A percentile compares a stretch with the other conserved stretches of the same genome.
Conservation (phyloP, 768 basidiomycete species). For the Coprinopsis sp. region DNA sequence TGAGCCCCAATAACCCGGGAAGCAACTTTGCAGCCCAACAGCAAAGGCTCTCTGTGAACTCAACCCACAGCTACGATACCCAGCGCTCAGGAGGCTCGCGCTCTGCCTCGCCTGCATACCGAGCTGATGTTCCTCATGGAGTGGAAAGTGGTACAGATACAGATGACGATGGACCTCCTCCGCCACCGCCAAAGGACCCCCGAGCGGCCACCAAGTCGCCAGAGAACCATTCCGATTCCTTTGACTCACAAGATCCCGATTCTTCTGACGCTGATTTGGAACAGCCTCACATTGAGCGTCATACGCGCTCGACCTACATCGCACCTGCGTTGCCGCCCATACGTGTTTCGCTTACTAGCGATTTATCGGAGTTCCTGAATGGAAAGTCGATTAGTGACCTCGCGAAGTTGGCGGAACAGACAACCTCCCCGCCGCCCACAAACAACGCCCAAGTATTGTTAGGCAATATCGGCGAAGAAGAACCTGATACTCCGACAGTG, state of each 20-base stretch:
- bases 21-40: conserved; percentile 18
- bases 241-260: conserved; percentile 19
- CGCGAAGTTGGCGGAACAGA: conserved; percentile 36
- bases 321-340: conserved; percentile 87
- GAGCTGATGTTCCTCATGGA: conserved; percentile 64
- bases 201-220: conserved; percentile 1
- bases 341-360: conserved; percentile 82
- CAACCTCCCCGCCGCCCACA: conserved; percentile 30
- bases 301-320: conserved; percentile 71
- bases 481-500: conserved; percentile 7
- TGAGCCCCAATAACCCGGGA: conserved; percentile 24
- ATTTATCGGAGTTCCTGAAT: conserved; percentile 72
- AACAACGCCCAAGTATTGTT: conserved; percentile 23
- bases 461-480: conserved; percentile 18
- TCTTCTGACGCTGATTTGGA: conserved; percentile 35
- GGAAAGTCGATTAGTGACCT: conserved; percentile 46
- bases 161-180: conserved; percentile 46
- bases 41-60: conserved; percentile 25
- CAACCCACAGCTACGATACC: conserved; percentile 26
- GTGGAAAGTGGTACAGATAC: conserved; percentile 75
- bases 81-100: conserved; percentile 34
- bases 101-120: conserved; percentile 58
- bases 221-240: background rate
- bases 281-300: conserved; percentile 55
- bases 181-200: conserved; percentile 39